These are phyloP conservation scores for Cryptosporidium meleagridis DNA, from an alignment of 169 alveolate genomes.

Conservation along the genomic window DNA sequence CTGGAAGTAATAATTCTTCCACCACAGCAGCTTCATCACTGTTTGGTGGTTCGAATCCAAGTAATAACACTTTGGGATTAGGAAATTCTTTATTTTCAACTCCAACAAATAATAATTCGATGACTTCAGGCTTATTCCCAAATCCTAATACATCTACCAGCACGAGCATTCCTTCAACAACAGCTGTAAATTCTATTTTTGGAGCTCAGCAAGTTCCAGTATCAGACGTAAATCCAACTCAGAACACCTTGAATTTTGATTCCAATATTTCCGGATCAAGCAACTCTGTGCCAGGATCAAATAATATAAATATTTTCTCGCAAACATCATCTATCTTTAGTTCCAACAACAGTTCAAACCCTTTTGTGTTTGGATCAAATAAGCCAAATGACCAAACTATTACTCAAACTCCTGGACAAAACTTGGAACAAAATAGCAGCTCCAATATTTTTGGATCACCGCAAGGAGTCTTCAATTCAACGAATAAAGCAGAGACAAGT, in stretches of 20 bases:
- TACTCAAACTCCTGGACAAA: conserved; percentile 5
- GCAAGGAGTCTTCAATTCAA: conserved; percentile 17
- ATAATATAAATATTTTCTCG: not conserved
- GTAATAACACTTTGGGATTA: not conserved
- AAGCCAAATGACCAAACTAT: not conserved
- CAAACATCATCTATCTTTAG: conserved; percentile 10
- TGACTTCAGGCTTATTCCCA: not conserved
- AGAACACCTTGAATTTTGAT: not conserved
- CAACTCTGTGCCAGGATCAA: not conserved
- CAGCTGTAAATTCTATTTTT: conserved; percentile 1
- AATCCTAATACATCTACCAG: not conserved
- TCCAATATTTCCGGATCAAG: not conserved
- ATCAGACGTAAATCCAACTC: not conserved
- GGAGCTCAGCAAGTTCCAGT: not conserved
- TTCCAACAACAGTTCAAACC: not conserved
- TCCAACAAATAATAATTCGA: not conserved
- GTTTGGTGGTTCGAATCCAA: not conserved
- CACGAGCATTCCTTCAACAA: not conserved
- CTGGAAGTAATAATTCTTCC: not conserved
- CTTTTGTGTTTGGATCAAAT: conserved; percentile 51
- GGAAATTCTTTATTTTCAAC: not conserved
- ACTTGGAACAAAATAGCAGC: not conserved
- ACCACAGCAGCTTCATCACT: not conserved
- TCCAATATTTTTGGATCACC: conserved; percentile 6
- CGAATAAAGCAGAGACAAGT: conserved; percentile 11